phyloP scores from a whole-genome alignment of 2,329 filamentous ascomycete genomes.

The Penicillium verrucosum region DNA sequence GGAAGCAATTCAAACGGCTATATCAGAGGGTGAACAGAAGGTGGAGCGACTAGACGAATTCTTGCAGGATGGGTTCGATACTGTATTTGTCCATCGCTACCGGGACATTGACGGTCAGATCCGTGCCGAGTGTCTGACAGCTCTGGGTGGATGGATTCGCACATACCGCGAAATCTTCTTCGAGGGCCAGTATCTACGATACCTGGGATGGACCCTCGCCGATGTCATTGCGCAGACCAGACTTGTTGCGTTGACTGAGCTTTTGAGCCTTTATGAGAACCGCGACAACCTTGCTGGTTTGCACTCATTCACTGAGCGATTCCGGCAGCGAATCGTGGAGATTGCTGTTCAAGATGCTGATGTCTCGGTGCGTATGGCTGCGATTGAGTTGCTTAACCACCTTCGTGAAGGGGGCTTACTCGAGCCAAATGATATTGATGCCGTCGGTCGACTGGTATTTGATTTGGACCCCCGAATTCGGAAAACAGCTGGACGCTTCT shows the following conservation, averaged over 20 bases:
- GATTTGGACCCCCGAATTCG: conserved; percentile 81
- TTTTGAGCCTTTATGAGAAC: conserved; percentile 74
- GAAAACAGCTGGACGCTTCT: conserved; percentile 86
- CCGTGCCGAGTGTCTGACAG: conserved; percentile 80
- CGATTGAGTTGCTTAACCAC: conserved; percentile 76
- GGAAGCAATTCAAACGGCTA: conserved; percentile 66
- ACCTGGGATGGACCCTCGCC: conserved; percentile 92
- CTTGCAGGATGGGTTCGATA: conserved; percentile 84
- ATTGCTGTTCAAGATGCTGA: conserved; percentile 88
- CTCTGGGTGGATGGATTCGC: conserved; percentile 84
- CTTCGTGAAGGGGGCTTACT: conserved; percentile 81
- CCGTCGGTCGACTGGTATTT: conserved; percentile 81
- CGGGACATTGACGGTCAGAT: conserved; percentile 90
- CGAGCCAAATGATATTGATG: conserved; percentile 87
- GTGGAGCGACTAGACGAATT: conserved; percentile 67
- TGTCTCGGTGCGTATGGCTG: conserved; percentile 70
- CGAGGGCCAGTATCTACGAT: conserved; percentile 84
- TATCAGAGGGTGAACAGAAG: conserved; percentile 67
- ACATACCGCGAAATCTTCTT: conserved; percentile 83
- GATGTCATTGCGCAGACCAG: conserved; percentile 72
- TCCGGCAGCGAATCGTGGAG: conserved; percentile 81
- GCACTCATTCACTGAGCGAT: conserved; percentile 89
- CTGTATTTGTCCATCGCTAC: conserved; percentile 92
- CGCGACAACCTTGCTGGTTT: conserved; percentile 72
- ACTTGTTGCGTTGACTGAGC: conserved; percentile 80